phyloP scores from a whole-genome alignment of 2,329 filamentous ascomycete species.

The Colletotrichum sp. region DNA sequence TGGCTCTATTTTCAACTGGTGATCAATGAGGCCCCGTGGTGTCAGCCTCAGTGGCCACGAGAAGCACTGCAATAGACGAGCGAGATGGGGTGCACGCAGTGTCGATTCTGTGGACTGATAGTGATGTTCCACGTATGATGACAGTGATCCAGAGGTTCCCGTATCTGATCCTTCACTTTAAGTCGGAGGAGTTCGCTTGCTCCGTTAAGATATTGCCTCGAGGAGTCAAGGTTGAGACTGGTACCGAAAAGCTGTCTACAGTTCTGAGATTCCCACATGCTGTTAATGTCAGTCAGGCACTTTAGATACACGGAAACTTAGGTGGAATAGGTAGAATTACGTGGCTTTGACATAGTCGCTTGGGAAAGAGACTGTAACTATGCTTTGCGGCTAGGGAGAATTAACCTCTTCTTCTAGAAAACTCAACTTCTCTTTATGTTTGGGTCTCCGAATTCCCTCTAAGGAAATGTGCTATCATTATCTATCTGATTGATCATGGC shows the following conservation, averaged over 20 bases:
- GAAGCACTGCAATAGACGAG: not conserved
- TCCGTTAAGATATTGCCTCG: not conserved
- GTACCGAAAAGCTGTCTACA: not conserved
- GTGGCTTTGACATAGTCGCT: not conserved
- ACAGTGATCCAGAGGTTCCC: not conserved
- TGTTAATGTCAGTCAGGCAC: not conserved
- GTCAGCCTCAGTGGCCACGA: not conserved
- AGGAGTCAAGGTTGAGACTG: not conserved
- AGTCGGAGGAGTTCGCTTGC: not conserved
- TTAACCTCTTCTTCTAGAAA: not conserved
- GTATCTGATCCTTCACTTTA: not conserved
- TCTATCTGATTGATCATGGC: not conserved
- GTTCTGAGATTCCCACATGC: not conserved
- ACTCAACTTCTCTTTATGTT: not conserved
- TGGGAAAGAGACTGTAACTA: not conserved
- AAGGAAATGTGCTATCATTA: not conserved
- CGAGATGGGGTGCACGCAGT: not conserved
- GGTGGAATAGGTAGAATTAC: not conserved
- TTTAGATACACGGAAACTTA: not conserved
- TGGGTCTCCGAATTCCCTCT: not conserved
- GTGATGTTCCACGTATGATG: not conserved
- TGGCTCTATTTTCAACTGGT: not conserved
- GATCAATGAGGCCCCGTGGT: not conserved
- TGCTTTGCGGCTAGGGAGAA: not conserved
- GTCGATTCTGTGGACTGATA: not conserved